Base-by-base conservation (phyloP, 1,139 yeast genomes). In the Torulaspora globosa region DNA sequence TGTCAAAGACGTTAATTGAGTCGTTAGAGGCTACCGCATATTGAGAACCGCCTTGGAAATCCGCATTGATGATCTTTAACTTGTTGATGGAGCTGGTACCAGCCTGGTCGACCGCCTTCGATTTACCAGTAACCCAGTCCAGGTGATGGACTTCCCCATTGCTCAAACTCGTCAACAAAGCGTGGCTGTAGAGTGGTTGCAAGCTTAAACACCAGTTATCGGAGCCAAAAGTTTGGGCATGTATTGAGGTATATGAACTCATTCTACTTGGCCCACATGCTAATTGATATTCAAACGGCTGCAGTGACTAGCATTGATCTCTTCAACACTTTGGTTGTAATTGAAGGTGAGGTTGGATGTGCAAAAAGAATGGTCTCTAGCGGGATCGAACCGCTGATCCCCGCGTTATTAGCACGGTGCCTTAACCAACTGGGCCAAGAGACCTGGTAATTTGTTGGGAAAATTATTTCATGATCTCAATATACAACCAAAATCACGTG, bases 1-100 rank as follows among this genome's bases (percentile, higher is more conserved):
- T 54, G 62, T 86, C 94, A 81, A 86, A 86, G 2, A 86, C 55
- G 54, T 82, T 84, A 31, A 85, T 72, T 0, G 82, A 76, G 53
- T 84, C 90, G 3, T 77, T 75, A 0, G 82, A 71, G 24, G 76
- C 83, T 9, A 72, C 62, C 1, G 69, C 73, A 33, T 73, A 53
- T 0, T 62, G 23, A 23, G 67, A 56, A 8, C 58, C 64, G 35
- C 53, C 57, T 23, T 44, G 38, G 14, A 30, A 46, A n/a, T 56
- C 60, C 19, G 56, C 56, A 50, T 68, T 62, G 6, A 66, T 48
- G 1, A 64, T 52, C 43, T 59, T 58, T 37, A 67, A 26, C 10
- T 54, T 52, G 43, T 60, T 66, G 29, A 70, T 66, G 0, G 71
- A 54, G 0, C 59, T 48, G 5, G 55, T 49, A 24, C 68, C 71